Evolutionary conservation across 129 eudicot species (phyloP), one percentile per base, ranked within the genome.

Genomic region (Flaveria ramosissima): DNA sequence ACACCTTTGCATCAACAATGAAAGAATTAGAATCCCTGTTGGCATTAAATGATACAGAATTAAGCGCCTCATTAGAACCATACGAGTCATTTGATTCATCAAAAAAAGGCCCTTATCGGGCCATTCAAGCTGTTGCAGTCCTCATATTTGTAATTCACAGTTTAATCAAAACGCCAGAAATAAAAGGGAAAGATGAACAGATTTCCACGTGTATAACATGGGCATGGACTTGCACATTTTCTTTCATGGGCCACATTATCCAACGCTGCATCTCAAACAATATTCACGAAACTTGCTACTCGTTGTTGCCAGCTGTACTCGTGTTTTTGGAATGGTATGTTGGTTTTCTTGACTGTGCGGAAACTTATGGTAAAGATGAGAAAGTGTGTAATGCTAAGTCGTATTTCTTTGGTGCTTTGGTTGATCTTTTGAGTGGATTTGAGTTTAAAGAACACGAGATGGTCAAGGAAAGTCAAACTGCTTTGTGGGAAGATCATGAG

Each of bases 401-500:
- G 4, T 94, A 94, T 86, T 94, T 90, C 78, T 85, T 89, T 75
- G 76, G 59, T 71, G 85, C 91, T 71, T 84, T 90, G 68, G 85
- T 82, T 84, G 87, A 84, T 26, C 92, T 94, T 51, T 78, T 87
- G 74, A 86, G 88, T 62, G 86, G 68, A 30, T 80, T 89, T 48
- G 83, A 80, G 50, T 67, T 36, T 71, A 69, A 68, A 42, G 76
- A 78, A 53, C 42, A 57, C 7, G 77, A 53, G 4, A 71, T 45
- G 72, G 60, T 65, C 20, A 70, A 76, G 56, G 36, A 61, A 17
- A 83, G 68, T 75, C 74, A 72, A 50, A 74, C 74, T 70, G 96
- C 96, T 56, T 83, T 94, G 63, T 94, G 98, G 98, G 98, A 94
- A 84, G 98, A 94, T 75, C 87, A 94, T 47, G 98, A 94, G 81